Conservation (phyloP, 2,329 filamentous ascomycete genomes). For the Coniosporium tulheliwenetii region DNA sequence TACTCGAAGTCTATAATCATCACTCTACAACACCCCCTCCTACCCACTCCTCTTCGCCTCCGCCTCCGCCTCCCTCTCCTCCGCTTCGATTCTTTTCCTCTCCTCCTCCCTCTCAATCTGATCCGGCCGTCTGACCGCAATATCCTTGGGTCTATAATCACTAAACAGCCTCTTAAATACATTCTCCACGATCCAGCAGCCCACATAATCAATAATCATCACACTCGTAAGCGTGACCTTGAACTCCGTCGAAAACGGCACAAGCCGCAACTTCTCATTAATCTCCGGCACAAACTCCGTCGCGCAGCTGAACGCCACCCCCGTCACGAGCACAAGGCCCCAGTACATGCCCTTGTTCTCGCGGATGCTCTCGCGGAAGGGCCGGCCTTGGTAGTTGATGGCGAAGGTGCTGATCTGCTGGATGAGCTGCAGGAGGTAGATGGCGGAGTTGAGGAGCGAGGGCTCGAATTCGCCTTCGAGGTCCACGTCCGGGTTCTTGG, state of each 20-base stretch:
- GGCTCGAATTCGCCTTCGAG: slow-evolving; percentile 90
- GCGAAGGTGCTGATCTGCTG: slow-evolving; percentile 98
- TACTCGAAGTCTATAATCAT: too few species aligned
- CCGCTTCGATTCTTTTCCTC: slow-evolving; percentile 45
- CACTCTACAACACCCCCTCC: slow-evolving; percentile 16
- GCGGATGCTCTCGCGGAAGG: slow-evolving; percentile 88
- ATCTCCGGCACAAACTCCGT: slow-evolving; percentile 92
- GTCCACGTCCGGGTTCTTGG: slow-evolving; percentile 54
- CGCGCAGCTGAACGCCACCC: slow-evolving; percentile 82
- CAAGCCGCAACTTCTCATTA: slow-evolving; percentile 82
- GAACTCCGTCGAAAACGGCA: slow-evolving; percentile 80
- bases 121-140: slow-evolving; percentile 71
- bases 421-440: slow-evolving; percentile 94
- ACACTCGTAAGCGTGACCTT: slow-evolving; percentile 67
- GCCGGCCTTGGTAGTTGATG: slow-evolving; percentile 97
- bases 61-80: slow-evolving; percentile 24
- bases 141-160: slow-evolving; percentile 87
- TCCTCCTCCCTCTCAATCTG: slow-evolving; percentile 64
- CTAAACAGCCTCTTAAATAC: slow-evolving; percentile 73
- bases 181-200: slow-evolving; percentile 80
- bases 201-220: slow-evolving; percentile 78
- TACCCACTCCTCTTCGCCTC: slow-evolving; percentile 12
- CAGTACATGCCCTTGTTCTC: slow-evolving; percentile 99
- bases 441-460: slow-evolving; percentile 86
- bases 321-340: slow-evolving; percentile 79